Evolutionary conservation across 2,329 filamentous ascomycete species (phyloP).

Genomic region (Diplodia sapinea): DNA sequence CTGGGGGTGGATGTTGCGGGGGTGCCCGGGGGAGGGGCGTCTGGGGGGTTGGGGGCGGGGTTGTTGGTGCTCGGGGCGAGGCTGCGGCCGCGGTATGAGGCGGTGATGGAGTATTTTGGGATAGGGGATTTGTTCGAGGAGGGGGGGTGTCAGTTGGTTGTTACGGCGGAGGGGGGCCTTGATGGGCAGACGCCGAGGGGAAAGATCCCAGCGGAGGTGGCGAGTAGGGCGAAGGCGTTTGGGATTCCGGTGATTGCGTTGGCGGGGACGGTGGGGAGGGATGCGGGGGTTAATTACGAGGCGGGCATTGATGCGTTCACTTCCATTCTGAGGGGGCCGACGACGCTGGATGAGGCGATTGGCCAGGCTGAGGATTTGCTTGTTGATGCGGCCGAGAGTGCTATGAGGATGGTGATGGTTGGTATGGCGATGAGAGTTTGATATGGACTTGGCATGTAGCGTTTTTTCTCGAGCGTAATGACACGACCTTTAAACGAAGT

Average conservation of each 20-base stretch:
- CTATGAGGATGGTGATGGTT: conserved; percentile 48
- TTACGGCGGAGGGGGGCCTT: conserved; percentile 61
- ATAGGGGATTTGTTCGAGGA: conserved; percentile 53
- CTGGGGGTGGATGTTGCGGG: conserved; percentile 41
- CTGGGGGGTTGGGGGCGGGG: conserved; percentile 60
- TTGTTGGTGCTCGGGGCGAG: conserved; percentile 56
- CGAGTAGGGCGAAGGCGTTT: conserved; percentile 53
- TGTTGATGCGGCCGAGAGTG: conserved; percentile 47
- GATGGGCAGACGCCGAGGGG: conserved; percentile 59
- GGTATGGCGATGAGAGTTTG: conserved; percentile 32
- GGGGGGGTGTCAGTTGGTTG: conserved; percentile 53
- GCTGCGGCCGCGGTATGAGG: conserved; percentile 56
- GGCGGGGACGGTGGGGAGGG: conserved; percentile 42
- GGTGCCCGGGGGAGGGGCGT: conserved; percentile 57
- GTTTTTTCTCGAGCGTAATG: too few species aligned
- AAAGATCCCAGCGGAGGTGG: conserved; percentile 62
- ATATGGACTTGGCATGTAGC: too few species aligned
- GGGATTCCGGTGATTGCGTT: conserved; percentile 54
- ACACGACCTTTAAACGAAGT: accelerated
- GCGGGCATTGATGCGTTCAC: conserved; percentile 47
- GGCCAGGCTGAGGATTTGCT: conserved; percentile 44
- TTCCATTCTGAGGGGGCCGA: conserved; percentile 44
- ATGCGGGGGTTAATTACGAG: conserved; percentile 40
- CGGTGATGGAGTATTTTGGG: conserved; percentile 59
- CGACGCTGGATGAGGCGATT: conserved; percentile 45